Percentiles rank a stretch among this genome's conserved stretches.
phyloP scores from a whole-genome alignment of 2,329 filamentous ascomycete species.

The Coniella vitis region DNA sequence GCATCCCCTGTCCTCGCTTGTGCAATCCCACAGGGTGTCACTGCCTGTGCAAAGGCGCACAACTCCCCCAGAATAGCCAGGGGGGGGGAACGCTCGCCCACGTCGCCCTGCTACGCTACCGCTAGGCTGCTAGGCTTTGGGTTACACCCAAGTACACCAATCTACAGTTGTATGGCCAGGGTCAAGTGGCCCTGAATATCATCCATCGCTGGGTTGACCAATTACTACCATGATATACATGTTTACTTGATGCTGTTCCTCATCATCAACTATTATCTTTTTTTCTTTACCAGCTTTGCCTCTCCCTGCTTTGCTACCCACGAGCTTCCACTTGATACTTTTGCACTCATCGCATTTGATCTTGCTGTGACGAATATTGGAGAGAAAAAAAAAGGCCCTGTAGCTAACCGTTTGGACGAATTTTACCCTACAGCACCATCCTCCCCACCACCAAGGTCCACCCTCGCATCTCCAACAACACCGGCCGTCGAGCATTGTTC shows the following conservation, averaged over 20 bases:
- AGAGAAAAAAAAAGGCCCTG: no score
- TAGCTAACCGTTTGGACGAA: conserved; percentile 51
- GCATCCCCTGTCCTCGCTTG: conserved; percentile 16
- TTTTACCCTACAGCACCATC: conserved; percentile 72
- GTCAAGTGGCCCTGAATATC: neutral
- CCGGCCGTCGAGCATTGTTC: conserved; percentile 65
- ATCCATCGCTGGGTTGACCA: neutral
- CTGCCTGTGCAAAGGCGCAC: conserved; percentile 7
- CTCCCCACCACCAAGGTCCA: conserved; percentile 69
- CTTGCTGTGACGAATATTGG: conserved; percentile 23
- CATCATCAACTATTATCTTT: conserved; percentile 24
- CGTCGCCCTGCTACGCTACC: no score
- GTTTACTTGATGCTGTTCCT: conserved; percentile 1
- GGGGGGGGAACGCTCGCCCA: no score
- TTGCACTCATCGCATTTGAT: conserved; percentile 3
- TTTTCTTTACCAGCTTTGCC: conserved; percentile 4
- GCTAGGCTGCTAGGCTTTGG: no score
- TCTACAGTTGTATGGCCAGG: neutral
- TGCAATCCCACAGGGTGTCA: conserved; percentile 13
- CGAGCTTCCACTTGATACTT: conserved; percentile 38
- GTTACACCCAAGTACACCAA: no score
- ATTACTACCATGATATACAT: neutral
- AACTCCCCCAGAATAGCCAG: no score
- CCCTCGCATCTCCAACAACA: conserved; percentile 62
- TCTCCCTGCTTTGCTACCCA: no score